Percentiles rank a stretch among this genome's conserved stretches.
Evolutionary conservation across 768 basidiomycete genomes (phyloP).

Genomic region (Amanita pseudoporphyria): DNA sequence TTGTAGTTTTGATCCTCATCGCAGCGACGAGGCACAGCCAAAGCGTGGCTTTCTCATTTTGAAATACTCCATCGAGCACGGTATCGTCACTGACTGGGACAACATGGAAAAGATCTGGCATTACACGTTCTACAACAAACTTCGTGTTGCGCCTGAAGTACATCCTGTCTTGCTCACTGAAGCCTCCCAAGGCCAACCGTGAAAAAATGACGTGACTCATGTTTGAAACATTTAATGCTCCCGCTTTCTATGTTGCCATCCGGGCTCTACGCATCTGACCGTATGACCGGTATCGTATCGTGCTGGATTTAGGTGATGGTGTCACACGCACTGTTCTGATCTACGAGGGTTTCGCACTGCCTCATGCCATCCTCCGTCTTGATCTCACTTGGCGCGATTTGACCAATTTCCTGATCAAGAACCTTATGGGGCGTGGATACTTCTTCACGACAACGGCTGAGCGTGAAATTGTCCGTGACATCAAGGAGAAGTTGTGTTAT

Average conservation of each 20-base stretch:
- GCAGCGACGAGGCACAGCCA: slow-evolving; percentile 83
- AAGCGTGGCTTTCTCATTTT: slow-evolving; percentile 92
- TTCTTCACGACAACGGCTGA: slow-evolving; percentile 91
- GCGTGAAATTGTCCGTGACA: slow-evolving; percentile 91
- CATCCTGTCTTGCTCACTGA: slow-evolving; percentile 89
- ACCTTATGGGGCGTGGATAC: slow-evolving; percentile 86
- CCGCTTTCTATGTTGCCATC: slow-evolving; percentile 87
- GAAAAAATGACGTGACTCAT: slow-evolving; percentile 96
- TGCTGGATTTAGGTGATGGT: slow-evolving; percentile 94
- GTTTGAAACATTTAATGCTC: slow-evolving; percentile 94
- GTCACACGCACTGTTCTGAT: slow-evolving; percentile 95
- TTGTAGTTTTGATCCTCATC: slow-evolving; percentile 12
- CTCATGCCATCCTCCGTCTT: slow-evolving; percentile 88
- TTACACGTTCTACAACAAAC: slow-evolving; percentile 95
- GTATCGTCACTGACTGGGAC: slow-evolving; percentile 97
- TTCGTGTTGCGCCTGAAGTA: slow-evolving; percentile 88
- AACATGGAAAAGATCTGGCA: slow-evolving; percentile 99
- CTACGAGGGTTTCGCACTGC: slow-evolving; percentile 89
- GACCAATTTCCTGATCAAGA: slow-evolving; percentile 77
- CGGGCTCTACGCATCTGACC: slow-evolving; percentile 93
- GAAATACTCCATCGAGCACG: slow-evolving; percentile 92
- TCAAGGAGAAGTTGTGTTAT: slow-evolving; percentile 97
- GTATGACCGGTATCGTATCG: slow-evolving; percentile 78
- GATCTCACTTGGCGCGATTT: slow-evolving; percentile 91
- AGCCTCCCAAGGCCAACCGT: slow-evolving; percentile 86